Base-by-base conservation (phyloP, 2,329 filamentous ascomycete species). In the Chrysoporthe deuterocubensis region DNA sequence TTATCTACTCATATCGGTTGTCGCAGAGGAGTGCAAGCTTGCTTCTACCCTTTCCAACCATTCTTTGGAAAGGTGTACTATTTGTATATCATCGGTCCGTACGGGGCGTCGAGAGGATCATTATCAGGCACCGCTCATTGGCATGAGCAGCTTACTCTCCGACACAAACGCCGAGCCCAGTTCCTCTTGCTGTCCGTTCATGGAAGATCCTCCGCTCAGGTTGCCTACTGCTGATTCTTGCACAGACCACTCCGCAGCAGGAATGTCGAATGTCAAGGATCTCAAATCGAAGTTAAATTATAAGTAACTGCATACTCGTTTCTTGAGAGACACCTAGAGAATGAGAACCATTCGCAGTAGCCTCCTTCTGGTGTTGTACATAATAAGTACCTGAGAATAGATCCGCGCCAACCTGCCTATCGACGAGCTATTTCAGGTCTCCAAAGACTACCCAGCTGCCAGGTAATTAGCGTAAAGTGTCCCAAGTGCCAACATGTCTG, bases 51-150 rank as follows among this genome's bases (percentile, higher is more conserved):
- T 34, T 37, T 8, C 34, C 34, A 6, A 40, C 14, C 54, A 13
- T 34, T 32, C 50, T 21, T 16, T 40, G 54, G 54, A 32, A n/a
- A 32, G 34, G 9, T 26, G 26, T 21, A 26, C 11, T 52, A 32
- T 54, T 16, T 16, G 21, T 54, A 34, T 34, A 21, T 16, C 50
- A 54, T 13, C 50, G 32, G 32, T 4, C 6, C 16, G 50, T 54
- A 54, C 50, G 50, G 11, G 13, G 50, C 50, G 50, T 54, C 26
- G 50, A 34, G 32, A 54, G 50, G 50, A 54, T 32, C 50, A 54
- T 4, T 21, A 54, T 54, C 50, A 54, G 50, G 50, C 50, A 6
- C 26, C 50, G 26, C 5, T 54, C 14, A 32, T 32, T 54, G 50
- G 50, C 21, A 16, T 21, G 50, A 54, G 21, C n/a, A 50, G 13